Percentiles rank a stretch among this genome's conserved stretches.
phyloP scores from a whole-genome alignment of 2,329 filamentous ascomycete species.

The Exophiala alcalophila region DNA sequence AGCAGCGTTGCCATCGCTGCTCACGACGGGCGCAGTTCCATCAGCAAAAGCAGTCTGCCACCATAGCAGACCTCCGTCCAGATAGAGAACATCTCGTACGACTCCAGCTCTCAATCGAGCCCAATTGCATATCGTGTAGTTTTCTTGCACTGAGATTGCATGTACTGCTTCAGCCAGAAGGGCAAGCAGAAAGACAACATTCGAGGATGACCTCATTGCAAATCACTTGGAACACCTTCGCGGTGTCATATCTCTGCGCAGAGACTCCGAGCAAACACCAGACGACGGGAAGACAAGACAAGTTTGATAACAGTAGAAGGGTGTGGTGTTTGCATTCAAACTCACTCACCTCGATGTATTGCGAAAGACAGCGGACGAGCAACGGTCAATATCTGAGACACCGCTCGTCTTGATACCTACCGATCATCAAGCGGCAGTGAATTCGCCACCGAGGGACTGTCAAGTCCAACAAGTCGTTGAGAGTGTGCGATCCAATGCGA shows the following conservation, averaged over 20 bases:
- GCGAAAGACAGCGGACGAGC: too few species aligned
- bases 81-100: constrained; percentile 26
- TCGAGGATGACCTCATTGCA: constrained; percentile 10
- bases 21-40: constrained; percentile 26
- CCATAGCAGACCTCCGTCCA: constrained; percentile 27
- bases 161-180: constrained; percentile 1
- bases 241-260: constrained; percentile 5
- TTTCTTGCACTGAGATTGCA: constrained; percentile 21
- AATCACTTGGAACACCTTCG: not conserved
- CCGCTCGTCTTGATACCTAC: constrained; percentile 15
- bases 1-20: constrained; percentile 28
- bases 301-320: not conserved
- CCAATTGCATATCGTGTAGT: constrained; percentile 29
- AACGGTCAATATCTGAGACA: constrained; percentile 18
- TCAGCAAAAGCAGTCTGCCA: constrained; percentile 29
- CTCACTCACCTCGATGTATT: too few species aligned
- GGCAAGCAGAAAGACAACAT: constrained; percentile 3
- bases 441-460: constrained; percentile 19
- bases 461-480: constrained; percentile 7
- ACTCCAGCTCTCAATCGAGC: constrained; percentile 25
- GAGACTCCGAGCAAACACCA: too few species aligned
- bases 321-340: too few species aligned
- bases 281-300: not conserved
- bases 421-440: constrained; percentile 7
- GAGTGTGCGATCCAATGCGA: not conserved